Evolutionary conservation across 805 yeast species (phyloP), one percentile per base, ranked within the genome.

Genomic region (Saccharomycopsis sp.): DNA sequence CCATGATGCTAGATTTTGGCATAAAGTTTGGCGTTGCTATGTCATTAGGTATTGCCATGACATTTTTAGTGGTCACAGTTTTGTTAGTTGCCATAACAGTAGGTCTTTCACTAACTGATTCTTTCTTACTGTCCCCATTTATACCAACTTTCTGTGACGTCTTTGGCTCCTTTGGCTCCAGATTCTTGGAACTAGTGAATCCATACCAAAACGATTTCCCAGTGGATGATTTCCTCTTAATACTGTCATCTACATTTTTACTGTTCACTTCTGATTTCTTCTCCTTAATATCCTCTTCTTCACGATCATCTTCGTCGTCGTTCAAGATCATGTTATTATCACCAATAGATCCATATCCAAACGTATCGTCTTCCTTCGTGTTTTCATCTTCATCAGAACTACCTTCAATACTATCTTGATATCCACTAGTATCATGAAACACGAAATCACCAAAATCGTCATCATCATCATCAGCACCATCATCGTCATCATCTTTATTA

Each of bases 401-500:
- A 44, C 49, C 49, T 17, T 44, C 49, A 44, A 12, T 7, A 19
- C 49, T 44, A 44, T 44, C 49, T 17, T 44, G 49, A 44, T 44
- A 44, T 3, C 20, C 49, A 38, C 25, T 47, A 22, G 8, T 41
- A 23, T 53, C 20, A 25, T 56, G 54, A 14, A 58, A 57, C 14
- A 54, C 57, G 49, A 59, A 59, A 17, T 54, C 57, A 12, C 60
- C 59, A 52, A 56, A 56, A 3, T 47, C 57, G 29, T 59, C 62
- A 42, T 57, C 60, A 12, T 54, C 58, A 22, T 29, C 56, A 24
- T 14, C 56, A n/a, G n/a, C n/a, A n/a, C n/a, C n/a, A n/a, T n/a
- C n/a, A 8, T 56, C 52, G 12, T n/a, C 59, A 15, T n/a, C 42
- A 23, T 54, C 35, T 12, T 22, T 49, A 7, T 49, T 34, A 9